Evolutionary conservation across 2,329 filamentous ascomycete species (phyloP), one percentile per base, ranked within the genome.

Genomic region (Amauroascus verrucosus): DNA sequence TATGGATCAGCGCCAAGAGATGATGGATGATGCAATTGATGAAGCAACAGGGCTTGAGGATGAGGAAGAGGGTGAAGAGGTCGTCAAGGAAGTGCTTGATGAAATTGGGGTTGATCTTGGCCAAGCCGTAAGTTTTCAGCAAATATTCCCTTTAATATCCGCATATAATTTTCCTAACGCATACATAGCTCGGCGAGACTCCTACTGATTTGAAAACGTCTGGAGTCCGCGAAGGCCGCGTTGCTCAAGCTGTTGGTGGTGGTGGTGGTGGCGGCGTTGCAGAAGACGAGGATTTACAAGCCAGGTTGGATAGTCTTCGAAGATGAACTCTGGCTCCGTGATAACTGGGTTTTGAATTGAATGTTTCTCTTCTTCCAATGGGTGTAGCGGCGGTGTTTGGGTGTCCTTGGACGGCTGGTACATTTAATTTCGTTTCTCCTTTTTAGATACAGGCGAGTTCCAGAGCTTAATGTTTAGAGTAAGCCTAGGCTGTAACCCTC

Each of bases 1-100:
- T 55, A 98, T 98, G 93, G 93, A 98, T 63, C 89, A 97, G 72
- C 81, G 93, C 59, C 90, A 97, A 69, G 93, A 97, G 71, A 96
- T 98, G 87, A 97, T 98, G 93, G 91, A 97, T 66, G 93, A 97
- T 70, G 91, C 89, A 18, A 93, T 98, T 56, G 93, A 98, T 67
- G 93, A 98, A 68, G 90, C 91, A 48, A 96, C 93, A 63, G 93
- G 94, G 22, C 76, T 95, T 35, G 82, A 85, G 53, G 83, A 95
- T 57, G 93, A 98, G 65, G 93, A 95, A 63, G 93, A 97, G 69
- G 88, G 90, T 32, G 93, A 98, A 62, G 93, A 98, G 67, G 87
- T 97, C 11, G 89, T 98, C 32, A 94, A 95, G 63, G 89, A 96
- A 71, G 88, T 98, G 4, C 71, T 98, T 63, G 93, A 97, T 66